phyloP scores from a whole-genome alignment of 2,329 filamentous ascomycete species.

The Fusarium begoniae region DNA sequence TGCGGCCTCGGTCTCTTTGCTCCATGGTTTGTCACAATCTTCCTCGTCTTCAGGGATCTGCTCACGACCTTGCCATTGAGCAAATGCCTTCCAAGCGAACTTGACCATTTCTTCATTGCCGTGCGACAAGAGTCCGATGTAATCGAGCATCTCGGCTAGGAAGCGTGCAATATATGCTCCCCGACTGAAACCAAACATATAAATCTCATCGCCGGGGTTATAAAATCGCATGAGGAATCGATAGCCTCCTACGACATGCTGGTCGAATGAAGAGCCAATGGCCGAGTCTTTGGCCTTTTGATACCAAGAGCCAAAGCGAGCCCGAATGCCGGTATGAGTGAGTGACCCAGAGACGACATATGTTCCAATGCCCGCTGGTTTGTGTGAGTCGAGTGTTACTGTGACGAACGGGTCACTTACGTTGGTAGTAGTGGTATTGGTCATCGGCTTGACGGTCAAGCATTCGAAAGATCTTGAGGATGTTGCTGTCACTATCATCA shows the following conservation, averaged over 20 bases:
- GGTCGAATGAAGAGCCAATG: conserved; percentile 80
- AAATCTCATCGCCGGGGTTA: conserved; percentile 70
- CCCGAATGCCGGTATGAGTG: conserved; percentile 64
- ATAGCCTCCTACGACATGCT: conserved; percentile 86
- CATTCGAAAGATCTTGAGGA: conserved; percentile 77
- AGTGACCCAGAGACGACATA: conserved; percentile 71
- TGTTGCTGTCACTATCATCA: conserved; percentile 70
- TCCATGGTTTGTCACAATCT: background rate
- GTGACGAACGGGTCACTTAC: conserved; percentile 48
- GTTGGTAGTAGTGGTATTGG: conserved; percentile 73
- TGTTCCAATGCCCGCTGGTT: conserved; percentile 73
- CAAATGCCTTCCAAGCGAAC: conserved; percentile 86
- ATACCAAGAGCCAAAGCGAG: conserved; percentile 72
- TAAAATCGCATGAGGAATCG: conserved; percentile 82
- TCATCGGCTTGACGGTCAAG: conserved; percentile 69
- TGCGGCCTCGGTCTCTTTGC: conserved; percentile 52
- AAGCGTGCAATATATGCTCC: conserved; percentile 80
- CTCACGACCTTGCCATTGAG: conserved; percentile 73
- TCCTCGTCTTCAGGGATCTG: conserved; percentile 54
- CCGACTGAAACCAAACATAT: conserved; percentile 78
- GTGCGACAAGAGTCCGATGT: conserved; percentile 79
- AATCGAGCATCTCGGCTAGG: conserved; percentile 84
- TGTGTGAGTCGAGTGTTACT: background rate
- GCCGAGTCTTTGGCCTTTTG: conserved; percentile 81
- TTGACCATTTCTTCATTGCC: conserved; percentile 87